These are phyloP conservation scores for Aureobasidium sp. DNA, from an alignment of 2,329 filamentous ascomycete genomes.

Conservation along the genomic window DNA sequence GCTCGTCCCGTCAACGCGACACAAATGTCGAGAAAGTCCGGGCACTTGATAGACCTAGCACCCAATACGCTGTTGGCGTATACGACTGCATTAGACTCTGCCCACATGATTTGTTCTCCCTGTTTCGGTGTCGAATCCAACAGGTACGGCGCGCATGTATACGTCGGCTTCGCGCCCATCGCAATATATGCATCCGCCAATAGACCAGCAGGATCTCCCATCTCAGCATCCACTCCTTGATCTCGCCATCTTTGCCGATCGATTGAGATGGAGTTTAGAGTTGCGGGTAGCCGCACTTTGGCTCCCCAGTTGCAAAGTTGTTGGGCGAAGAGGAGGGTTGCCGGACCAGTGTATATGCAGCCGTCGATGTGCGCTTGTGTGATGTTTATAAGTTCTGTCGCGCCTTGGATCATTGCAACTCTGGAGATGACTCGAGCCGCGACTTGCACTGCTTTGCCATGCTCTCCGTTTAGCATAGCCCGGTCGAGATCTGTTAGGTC, in stretches of 20 bases:
- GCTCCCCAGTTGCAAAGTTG: conserved; percentile 31
- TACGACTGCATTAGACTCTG: conserved; percentile 42
- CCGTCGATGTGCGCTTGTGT: conserved; percentile 40
- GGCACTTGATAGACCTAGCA: conserved; percentile 41
- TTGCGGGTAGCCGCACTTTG: conserved; percentile 34
- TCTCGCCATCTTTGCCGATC: conserved; percentile 37
- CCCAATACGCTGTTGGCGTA: conserved; percentile 43
- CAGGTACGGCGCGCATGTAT: conserved; percentile 41
- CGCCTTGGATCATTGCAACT: conserved; percentile 33
- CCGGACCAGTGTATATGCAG: conserved; percentile 37
- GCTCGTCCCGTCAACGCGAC: conserved; percentile 39
- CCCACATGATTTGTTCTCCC: conserved; percentile 40
- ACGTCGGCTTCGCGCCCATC: conserved; percentile 38
- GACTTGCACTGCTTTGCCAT: conserved; percentile 31
- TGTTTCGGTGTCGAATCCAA: conserved; percentile 30
- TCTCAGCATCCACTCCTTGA: conserved; percentile 29
- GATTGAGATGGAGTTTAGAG: conserved; percentile 40
- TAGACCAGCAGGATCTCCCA: conserved; percentile 29
- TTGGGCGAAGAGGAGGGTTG: conserved; percentile 33
- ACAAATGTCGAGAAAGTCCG: conserved; percentile 40
- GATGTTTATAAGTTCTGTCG: conserved; percentile 31
- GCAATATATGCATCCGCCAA: conserved; percentile 34
- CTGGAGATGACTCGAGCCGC: conserved; percentile 36
- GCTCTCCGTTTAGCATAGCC: conserved; percentile 22
- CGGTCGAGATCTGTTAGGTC: conserved; percentile 19